phyloP scores from a whole-genome alignment of 225 moss, liverwort and hornwort species.

The Physcomitrellopsis africana region DNA sequence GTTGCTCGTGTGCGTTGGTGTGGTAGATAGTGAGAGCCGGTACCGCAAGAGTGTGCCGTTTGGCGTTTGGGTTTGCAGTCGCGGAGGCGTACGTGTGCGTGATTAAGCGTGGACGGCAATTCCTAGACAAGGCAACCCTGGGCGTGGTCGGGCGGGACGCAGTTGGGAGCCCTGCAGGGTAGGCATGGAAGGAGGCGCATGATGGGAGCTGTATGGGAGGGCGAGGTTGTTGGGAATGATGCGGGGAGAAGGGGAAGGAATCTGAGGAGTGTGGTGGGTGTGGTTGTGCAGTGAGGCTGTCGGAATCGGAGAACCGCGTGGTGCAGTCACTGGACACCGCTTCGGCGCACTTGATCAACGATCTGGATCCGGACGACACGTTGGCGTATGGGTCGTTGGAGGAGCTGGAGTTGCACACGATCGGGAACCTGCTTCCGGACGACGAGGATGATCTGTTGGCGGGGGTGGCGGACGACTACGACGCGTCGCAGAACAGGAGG shows the following conservation, averaged over 20 bases:
- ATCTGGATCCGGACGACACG: constrained; percentile 79
- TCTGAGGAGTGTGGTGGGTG: constrained; percentile 10
- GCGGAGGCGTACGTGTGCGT: too few relatives aligned
- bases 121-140: too few relatives aligned
- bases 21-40: neutral
- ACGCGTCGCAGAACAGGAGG: constrained; percentile 50
- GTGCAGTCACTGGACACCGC: constrained; percentile 84
- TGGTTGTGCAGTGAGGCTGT: constrained; percentile 68
- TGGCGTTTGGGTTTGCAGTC: neutral
- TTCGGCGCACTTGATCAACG: constrained; percentile 76
- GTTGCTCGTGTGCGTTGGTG: neutral
- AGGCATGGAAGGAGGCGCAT: too few relatives aligned
- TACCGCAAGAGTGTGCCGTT: neutral
- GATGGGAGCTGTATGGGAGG: too few relatives aligned
- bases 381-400: constrained; percentile 81
- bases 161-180: too few relatives aligned
- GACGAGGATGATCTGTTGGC: constrained; percentile 94
- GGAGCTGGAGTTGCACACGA: constrained; percentile 92
- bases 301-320: constrained; percentile 69
- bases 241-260: neutral
- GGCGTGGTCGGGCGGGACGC: too few relatives aligned
- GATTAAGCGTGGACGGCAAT: too few relatives aligned
- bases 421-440: constrained; percentile 94
- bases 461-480: constrained; percentile 88
- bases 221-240: too few relatives aligned